Conservation (phyloP, 2,329 filamentous ascomycete species). For the Neonectria sp. region DNA sequence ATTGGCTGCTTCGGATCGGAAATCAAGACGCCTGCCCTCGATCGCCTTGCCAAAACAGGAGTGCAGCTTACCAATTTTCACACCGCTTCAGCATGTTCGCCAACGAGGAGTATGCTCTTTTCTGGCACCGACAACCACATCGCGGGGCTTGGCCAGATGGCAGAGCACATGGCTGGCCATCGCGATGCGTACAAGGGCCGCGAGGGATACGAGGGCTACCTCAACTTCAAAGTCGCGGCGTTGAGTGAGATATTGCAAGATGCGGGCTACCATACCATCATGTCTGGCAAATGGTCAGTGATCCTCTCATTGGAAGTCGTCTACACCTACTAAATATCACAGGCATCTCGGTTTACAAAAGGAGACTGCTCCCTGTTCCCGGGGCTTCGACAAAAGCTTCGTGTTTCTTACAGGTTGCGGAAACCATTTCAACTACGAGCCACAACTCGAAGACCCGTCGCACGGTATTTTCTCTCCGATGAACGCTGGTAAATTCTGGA, state of each 20-base stretch:
- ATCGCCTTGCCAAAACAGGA: conserved; percentile 62
- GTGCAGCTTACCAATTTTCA: conserved; percentile 72
- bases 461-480: conserved; percentile 18
- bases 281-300: conserved; percentile 50
- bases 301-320: not conserved
- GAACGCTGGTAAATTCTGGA: conserved; percentile 50
- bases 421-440: conserved; percentile 71
- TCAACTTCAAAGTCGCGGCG: conserved; percentile 50
- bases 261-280: conserved; percentile 51
- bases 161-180: conserved; percentile 53
- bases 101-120: conserved; percentile 72
- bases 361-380: conserved; percentile 29
- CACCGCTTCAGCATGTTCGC: conserved; percentile 71
- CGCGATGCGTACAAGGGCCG: conserved; percentile 19
- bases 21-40: conserved; percentile 70
- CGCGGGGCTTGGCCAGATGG: conserved; percentile 67
- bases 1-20: conserved; percentile 65
- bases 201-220: conserved; percentile 50
- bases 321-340: not conserved
- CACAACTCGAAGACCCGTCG: conserved; percentile 46
- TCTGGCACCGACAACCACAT: conserved; percentile 72
- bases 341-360: conserved; percentile 38
- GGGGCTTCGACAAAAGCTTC: conserved; percentile 59
- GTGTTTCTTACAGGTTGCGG: conserved; percentile 59
- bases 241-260: conserved; percentile 49